Percentiles rank a stretch among this genome's conserved stretches.
Conservation (phyloP, 31 red algal species). For the Asparagopsis taxiformis region DNA sequence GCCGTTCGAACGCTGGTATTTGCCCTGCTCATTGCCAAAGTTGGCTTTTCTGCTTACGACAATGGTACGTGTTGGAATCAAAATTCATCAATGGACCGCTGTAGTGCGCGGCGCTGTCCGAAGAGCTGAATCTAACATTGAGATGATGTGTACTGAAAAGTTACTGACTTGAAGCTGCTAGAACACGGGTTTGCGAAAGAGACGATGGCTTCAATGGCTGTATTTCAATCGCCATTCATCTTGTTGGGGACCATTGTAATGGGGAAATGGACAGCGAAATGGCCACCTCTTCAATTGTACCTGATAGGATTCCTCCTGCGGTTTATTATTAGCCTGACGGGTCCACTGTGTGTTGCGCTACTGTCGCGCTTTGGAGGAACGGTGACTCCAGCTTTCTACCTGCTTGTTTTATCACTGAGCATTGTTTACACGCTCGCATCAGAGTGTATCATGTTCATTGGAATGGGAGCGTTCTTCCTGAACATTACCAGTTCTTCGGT, state of each 20-base stretch:
- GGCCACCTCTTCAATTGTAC: conserved; percentile 35
- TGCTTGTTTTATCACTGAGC: conserved; percentile 32
- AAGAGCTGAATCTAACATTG: no score
- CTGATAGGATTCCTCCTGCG: conserved; percentile 46
- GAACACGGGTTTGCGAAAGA: conserved; percentile 82
- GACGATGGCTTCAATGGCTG: conserved; percentile 82
- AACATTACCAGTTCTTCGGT: conserved; percentile 65
- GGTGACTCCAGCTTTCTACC: conserved; percentile 33
- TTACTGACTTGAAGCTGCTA: conserved; percentile 72
- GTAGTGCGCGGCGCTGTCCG: no score
- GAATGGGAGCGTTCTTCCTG: conserved; percentile 86
- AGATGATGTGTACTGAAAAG: no score
- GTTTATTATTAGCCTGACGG: conserved; percentile 38
- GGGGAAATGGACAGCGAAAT: conserved; percentile 30
- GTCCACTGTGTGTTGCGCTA: conserved; percentile 17
- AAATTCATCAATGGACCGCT: no score
- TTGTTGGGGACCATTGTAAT: conserved; percentile 57
- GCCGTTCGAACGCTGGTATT: conserved; percentile 56
- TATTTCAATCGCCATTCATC: conserved; percentile 69
- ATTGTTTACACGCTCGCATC: conserved; percentile 71
- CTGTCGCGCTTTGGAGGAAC: conserved; percentile 11
- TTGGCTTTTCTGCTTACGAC: conserved; percentile 86
- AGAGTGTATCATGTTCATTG: conserved; percentile 88
- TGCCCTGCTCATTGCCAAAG: conserved; percentile 67
- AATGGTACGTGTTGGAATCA: conserved; percentile 43